These are phyloP conservation scores for Cytospora piceae DNA, from an alignment of 2,329 filamentous ascomycete species.

Conservation along the genomic window DNA sequence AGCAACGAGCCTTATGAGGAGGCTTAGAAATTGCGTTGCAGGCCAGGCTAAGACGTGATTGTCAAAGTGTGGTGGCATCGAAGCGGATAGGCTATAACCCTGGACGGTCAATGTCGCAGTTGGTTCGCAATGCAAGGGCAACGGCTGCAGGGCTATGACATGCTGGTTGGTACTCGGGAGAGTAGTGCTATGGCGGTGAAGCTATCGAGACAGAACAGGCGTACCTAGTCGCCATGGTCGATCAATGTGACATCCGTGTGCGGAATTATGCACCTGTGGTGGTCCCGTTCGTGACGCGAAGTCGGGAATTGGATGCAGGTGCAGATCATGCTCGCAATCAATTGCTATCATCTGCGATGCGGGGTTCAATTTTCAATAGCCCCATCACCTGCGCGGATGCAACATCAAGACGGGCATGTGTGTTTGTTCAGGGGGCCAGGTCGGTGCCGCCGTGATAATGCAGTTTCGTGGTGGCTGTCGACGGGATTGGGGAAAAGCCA, in stretches of 20 bases:
- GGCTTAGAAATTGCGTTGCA: constrained; percentile 24
- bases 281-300: constrained; percentile 5
- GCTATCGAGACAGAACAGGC: constrained; percentile 4
- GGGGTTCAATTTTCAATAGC: neutral
- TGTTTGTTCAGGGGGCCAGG: constrained; percentile 17
- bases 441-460: constrained; percentile 27
- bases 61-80: constrained; percentile 1
- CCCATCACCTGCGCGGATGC: constrained; percentile 4
- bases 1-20: neutral
- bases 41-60: neutral
- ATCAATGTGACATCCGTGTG: constrained; percentile 8
- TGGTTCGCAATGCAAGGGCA: neutral
- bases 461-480: constrained; percentile 18
- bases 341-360: constrained; percentile 3
- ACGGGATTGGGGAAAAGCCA: constrained; percentile 21
- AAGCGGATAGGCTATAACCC: neutral
- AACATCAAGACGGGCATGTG: neutral
- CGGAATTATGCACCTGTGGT: neutral
- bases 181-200: constrained; percentile 14
- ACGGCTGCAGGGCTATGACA: neutral
- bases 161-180: neutral
- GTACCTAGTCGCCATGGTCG: neutral
- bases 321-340: constrained; percentile 6
- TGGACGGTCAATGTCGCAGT: neutral
- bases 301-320: constrained; percentile 8